Conservation (phyloP, 2,329 filamentous ascomycete species). For the Aspergillus cejpii region DNA sequence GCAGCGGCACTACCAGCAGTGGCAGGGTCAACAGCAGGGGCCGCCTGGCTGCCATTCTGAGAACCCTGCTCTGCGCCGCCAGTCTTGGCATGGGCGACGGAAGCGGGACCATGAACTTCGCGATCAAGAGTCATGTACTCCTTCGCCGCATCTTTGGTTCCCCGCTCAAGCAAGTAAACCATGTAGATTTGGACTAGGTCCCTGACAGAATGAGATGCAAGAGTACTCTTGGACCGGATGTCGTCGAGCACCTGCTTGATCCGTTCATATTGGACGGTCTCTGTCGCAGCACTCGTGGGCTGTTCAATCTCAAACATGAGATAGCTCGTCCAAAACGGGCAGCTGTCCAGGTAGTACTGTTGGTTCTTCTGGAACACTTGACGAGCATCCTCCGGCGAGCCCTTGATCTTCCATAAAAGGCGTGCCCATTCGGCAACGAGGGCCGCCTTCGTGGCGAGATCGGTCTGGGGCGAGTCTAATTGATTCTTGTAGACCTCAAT, state of each 20-base stretch:
- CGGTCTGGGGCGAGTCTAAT: conserved; percentile 64
- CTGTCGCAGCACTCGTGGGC: conserved; percentile 59
- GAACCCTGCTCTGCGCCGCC: conserved; percentile 21
- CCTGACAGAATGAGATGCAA: conserved; percentile 62
- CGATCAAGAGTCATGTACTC: conserved; percentile 77
- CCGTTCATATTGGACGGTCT: conserved; percentile 60
- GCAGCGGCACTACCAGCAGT: conserved; percentile 9
- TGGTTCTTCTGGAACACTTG: conserved; percentile 75
- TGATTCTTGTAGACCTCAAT: conserved; percentile 76
- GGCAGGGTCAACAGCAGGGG: conserved; percentile 7
- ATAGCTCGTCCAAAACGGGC: conserved; percentile 84
- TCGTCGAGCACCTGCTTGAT: conserved; percentile 74
- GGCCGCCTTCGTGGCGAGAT: conserved; percentile 75
- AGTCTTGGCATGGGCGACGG: conserved; percentile 32
- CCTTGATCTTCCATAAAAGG: conserved; percentile 81
- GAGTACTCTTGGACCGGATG: conserved; percentile 63
- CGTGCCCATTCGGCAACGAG: conserved; percentile 83
- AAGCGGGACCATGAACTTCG: conserved; percentile 67
- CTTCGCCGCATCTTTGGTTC: conserved; percentile 75
- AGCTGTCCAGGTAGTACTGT: conserved; percentile 77
- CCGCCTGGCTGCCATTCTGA: conserved; percentile 16
- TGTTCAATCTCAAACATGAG: conserved; percentile 84
- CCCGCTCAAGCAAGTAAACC: conserved; percentile 73
- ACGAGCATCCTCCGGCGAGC: conserved; percentile 71
- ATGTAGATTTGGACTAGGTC: conserved; percentile 74